Evolutionary conservation across 495 filamentous ascomycete genomes (phyloP).

Genomic region (Penicillium waksmanii): DNA sequence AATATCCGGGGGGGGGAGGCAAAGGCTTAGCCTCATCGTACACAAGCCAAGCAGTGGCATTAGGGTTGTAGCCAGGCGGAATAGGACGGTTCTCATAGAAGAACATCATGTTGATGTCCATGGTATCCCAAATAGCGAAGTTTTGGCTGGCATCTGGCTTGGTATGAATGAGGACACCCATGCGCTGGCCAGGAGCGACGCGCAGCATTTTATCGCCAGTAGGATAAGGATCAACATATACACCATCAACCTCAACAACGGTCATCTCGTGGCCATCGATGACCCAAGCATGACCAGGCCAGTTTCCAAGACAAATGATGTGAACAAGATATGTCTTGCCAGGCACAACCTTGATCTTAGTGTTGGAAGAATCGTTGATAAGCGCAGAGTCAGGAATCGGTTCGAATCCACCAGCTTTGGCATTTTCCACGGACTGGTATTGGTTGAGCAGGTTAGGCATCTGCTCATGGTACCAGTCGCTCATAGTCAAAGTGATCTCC

Average conservation of each 20-base stretch:
- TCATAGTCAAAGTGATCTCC: conserved; percentile 64
- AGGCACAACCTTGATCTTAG: conserved; percentile 49
- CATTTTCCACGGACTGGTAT: conserved; percentile 57
- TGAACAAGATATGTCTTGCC: conserved; percentile 66
- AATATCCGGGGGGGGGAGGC: conserved; percentile 60
- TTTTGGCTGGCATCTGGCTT: conserved; percentile 51
- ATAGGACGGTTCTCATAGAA: conserved; percentile 39
- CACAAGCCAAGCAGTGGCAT: conserved; percentile 78
- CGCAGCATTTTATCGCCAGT: conserved; percentile 60
- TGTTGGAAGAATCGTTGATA: conserved; percentile 64
- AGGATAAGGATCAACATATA: conserved; percentile 59
- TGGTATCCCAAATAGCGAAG: conserved; percentile 61
- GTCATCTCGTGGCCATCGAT: conserved; percentile 59
- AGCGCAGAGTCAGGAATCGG: conserved; percentile 68
- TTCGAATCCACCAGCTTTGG: conserved; percentile 54
- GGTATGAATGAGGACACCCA: conserved; percentile 65
- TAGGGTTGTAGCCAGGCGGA: conserved; percentile 59
- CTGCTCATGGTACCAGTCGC: conserved; percentile 68
- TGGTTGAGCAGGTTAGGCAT: conserved; percentile 59
- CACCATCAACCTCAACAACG: conserved; percentile 75
- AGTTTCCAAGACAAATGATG: conserved; percentile 68
- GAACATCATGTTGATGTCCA: conserved; percentile 60
- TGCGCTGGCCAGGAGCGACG: conserved; percentile 70
- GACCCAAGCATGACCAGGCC: conserved; percentile 58
- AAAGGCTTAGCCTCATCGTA: conserved; percentile 66